Evolutionary conservation across 352 stramenopile genomes (phyloP), one percentile per base, ranked within the genome.

Genomic region (Globisporangium acanthophoron): DNA sequence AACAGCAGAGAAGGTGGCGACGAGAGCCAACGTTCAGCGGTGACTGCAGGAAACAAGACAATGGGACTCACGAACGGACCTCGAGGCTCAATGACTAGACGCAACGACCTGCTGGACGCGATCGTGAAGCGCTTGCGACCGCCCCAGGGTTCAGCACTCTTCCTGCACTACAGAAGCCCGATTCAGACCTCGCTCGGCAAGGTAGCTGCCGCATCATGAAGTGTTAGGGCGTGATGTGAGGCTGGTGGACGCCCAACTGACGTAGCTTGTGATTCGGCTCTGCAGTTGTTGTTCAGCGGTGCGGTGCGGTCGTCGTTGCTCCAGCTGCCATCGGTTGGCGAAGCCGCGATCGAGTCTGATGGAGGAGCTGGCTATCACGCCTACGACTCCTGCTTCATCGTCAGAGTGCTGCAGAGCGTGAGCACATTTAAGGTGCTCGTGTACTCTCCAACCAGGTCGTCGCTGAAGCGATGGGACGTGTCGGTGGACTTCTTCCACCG

Each of bases 211-310:
- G 3, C 7, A 29, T 52, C 41, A 9, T 33, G 52, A 3, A 51
- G 55, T 39, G 15, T 43, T 16, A 47, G 15, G 12, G 3, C 31
- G 8, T 37, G 8, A 9, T 37, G 31, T 37, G 31, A 9, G 31
- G 31, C 31, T 37, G 31, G 8, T 37, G 8, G 5, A 50, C 20
- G 21, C 16, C 31, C 27, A 21, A 46, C n/a, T 13, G 49, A 21
- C 4, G 8, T 3, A 16, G 1, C 13, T n/a, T 35, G 12, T 31
- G 13, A 41, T 9, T 54, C 7, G n/a, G 20, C 1, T 37, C 11
- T 53, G 20, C n/a, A 83, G 73, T 46, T 80, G 18, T 21, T 83
- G 47, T 82, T 82, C 46, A 67, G 64, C 37, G 73, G 73, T 20
- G 63, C 47, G 1, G 52, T 80, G 8, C 8, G 20, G 35, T 7